Base-by-base conservation (phyloP, 2,329 filamentous ascomycete genomes). In the Venturia asperata region DNA sequence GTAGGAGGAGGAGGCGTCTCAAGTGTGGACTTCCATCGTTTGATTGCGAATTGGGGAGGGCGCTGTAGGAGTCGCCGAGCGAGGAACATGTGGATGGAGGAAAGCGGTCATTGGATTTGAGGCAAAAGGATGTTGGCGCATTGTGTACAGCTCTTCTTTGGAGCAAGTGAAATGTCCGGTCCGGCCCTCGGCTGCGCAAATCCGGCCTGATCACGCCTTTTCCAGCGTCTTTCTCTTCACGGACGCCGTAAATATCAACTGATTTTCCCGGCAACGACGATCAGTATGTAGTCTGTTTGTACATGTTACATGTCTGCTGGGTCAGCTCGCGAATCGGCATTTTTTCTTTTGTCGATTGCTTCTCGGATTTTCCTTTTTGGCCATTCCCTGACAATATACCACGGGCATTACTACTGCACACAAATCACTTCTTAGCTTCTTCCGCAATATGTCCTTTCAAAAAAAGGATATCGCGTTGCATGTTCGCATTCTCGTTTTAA, bases 31-130 rank as follows among this genome's bases (percentile, higher is more conserved):
- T 61, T 34, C 34, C 21, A 45, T n/a, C 60, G 60, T 43, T 11
- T 61, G 9, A 15, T 13, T 7, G 37, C 27, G 42, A 61, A 30
- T 45, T 24, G 39, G 7, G 60, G 60, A 42, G 30, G 37, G 39
- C 60, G 60, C 39, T 34, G 5, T 9, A 61, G 60, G 37, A 61
- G 60, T 42, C 60, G 37, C 42, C 60, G 60, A 45, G 60, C 60
- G 60, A 61, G 60, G 39, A 61, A 61, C 42, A 27, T 39, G 24
- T 7, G 13, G 3, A n/a, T 61, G 19, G 39, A 61, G 41, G 42
- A 21, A 34, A 45, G 30, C n/a, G 39, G 11, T 61, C 60, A 61
- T 61, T 42, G 60, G 39, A 61, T 21, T 45, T 0, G 27, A 27
- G 24, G 56, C 19, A 37, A 13, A 58, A 37, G 52, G 37, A 27